Conservation (phyloP, 129 eudicot genomes). For the Helianthus tuberosus region DNA sequence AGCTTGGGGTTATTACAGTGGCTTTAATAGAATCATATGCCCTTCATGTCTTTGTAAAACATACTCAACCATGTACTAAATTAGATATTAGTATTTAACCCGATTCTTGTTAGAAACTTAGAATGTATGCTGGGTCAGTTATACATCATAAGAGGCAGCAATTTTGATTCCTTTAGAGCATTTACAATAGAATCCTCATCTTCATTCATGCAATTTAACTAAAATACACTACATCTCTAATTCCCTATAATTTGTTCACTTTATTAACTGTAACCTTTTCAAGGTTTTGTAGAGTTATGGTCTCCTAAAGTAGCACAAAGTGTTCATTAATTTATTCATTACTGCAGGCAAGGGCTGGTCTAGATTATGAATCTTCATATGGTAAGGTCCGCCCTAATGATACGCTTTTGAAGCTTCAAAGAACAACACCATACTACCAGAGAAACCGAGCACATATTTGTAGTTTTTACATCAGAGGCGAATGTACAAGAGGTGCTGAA, state of each 20-base stretch:
- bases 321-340: background rate
- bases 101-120: background rate
- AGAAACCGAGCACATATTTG: constrained; percentile 76
- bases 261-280: background rate
- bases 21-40: background rate
- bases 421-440: constrained; percentile 74
- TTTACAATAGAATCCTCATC: no score
- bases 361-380: constrained; percentile 75
- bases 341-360: constrained; percentile 69
- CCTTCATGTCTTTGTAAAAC: background rate
- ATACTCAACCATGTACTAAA: background rate
- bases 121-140: background rate
- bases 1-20: background rate
- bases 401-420: constrained; percentile 74
- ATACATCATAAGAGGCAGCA: background rate
- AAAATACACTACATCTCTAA: no score
- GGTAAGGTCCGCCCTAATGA: constrained; percentile 71
- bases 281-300: background rate
- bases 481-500: constrained; percentile 80
- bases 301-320: background rate
- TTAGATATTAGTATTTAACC: background rate
- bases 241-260: background rate
- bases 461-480: constrained; percentile 68
- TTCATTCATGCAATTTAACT: no score
- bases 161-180: background rate